Evolutionary conservation across 768 basidiomycete species (phyloP), one percentile per base, ranked within the genome.

Genomic region (Phaffia tasmanica): DNA sequence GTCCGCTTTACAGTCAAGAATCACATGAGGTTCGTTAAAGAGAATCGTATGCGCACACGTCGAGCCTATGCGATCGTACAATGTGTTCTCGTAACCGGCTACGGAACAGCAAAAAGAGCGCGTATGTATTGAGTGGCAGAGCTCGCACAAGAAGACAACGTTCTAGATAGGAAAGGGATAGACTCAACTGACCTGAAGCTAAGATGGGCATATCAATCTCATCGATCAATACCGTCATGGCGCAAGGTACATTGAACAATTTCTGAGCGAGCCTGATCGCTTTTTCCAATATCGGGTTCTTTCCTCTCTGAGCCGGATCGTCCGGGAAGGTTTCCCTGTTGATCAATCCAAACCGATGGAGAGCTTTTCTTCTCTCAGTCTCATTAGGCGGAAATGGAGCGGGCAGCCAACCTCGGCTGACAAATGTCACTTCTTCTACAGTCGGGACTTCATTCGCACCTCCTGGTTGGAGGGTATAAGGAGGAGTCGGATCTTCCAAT

Each of bases 321-420:
- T 48, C 46, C 2, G 59, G 47, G 15, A 61, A 29, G 47, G 35
- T 5, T 42, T 42, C 35, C 11, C 35, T 42, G 35, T 42, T 42
- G 35, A 42, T 42, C 35, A 61, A 18, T 5, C 46, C 59, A 15
- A 48, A 49, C 23, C 59, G 11, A 42, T 23, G 50, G 3, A 61
- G 59, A 11, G 59, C 59, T 35, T 42, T 35, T 29, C 46, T 46
- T 6, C 59, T n/a, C 19, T 46, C 59, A 6, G 25, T 49, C 59
- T 61, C 59, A 49, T 48, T 61, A 19, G 59, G 59, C 59, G 59
- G 59, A 27, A 14, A 25, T 16, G 59, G 59, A n/a, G 59, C 46
- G 46, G 59, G 59, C 3, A 61, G 46, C 59, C 59, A 61, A 46
- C 59, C 59, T 42, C 35, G 35, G 11, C 11, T 42, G 35, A 42